Evolutionary conservation across 192 early-diverging fungal species (phyloP).

Genomic region (Coemansia sp.): DNA sequence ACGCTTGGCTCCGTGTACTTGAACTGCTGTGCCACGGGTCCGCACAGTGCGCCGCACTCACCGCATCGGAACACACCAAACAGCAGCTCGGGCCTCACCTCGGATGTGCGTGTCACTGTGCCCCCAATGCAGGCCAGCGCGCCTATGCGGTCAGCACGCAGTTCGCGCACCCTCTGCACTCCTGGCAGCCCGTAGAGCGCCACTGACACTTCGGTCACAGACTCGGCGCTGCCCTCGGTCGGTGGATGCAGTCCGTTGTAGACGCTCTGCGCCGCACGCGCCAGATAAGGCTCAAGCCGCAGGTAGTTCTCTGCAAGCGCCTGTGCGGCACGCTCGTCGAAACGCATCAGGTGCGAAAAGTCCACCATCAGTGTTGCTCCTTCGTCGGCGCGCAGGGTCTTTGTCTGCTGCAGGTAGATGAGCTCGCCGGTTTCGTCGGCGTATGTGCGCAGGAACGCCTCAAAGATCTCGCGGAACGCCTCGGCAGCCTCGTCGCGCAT

Average conservation of each 20-base stretch:
- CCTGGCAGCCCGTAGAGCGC: conserved; percentile 62
- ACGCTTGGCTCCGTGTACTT: conserved; percentile 91
- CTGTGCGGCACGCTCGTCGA: conserved; percentile 57
- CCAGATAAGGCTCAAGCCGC: conserved; percentile 82
- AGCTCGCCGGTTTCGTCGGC: conserved; percentile 19
- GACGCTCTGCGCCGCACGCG: conserved; percentile 78
- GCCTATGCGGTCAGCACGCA: conserved; percentile 80
- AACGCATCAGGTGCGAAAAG: conserved; percentile 59
- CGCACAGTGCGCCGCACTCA: conserved; percentile 74
- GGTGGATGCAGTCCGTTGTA: conserved; percentile 47
- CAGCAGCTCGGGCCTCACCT: conserved; percentile 93
- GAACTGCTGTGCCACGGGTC: conserved; percentile 93
- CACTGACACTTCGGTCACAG: conserved; percentile 54
- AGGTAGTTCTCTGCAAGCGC: conserved; percentile 71
- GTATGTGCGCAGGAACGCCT: conserved; percentile 64
- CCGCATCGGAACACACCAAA: conserved; percentile 87
- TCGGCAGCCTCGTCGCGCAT: conserved; percentile 67
- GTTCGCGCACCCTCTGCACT: conserved; percentile 70
- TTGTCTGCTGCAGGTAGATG: conserved; percentile 69
- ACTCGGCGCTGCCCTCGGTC: not conserved
- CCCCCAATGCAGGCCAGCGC: conserved; percentile 78
- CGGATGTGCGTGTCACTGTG: conserved; percentile 94
- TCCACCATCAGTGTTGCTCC: conserved; percentile 72
- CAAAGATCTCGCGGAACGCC: conserved; percentile 64
- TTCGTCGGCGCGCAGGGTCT: conserved; percentile 55